phyloP scores from a whole-genome alignment of 257 asterid genomes.

The Capsicum rhomboideum region DNA sequence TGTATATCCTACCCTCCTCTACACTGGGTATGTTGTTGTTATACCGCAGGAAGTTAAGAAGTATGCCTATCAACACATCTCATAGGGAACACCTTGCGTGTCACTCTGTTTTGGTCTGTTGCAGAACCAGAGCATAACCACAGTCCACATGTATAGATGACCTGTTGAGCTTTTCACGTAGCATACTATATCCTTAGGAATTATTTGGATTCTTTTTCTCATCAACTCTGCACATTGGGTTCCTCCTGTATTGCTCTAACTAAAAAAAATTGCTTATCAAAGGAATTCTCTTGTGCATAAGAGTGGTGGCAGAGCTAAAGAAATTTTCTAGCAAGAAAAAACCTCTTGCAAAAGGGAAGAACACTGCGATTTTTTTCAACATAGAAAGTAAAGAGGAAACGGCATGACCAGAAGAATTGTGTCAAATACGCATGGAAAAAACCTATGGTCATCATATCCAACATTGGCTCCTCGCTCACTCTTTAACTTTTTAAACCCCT shows the following conservation, averaged over 20 bases:
- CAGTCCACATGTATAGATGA: background rate
- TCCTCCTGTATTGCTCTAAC: background rate
- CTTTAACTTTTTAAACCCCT: background rate
- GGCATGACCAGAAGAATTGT: background rate
- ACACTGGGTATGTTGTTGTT: background rate
- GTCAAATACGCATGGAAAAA: background rate
- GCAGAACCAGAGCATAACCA: background rate
- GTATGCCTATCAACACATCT: background rate
- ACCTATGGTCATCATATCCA: background rate
- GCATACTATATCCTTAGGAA: background rate
- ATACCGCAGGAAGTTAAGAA: background rate
- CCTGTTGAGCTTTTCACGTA: background rate
- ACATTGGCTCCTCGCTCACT: background rate
- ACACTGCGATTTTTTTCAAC: background rate
- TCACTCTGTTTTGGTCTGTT: background rate
- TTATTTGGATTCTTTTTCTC: background rate
- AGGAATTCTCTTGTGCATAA: background rate
- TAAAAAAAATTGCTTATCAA: background rate
- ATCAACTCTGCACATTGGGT: background rate
- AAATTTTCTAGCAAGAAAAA: background rate
- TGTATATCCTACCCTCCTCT: background rate
- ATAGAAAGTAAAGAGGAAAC: background rate
- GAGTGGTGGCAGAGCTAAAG: background rate
- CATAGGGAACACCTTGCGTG: background rate
- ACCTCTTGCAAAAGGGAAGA: background rate